Base-by-base conservation (phyloP, 306 rosid species). In the Herpetospermum pedunculosum region DNA sequence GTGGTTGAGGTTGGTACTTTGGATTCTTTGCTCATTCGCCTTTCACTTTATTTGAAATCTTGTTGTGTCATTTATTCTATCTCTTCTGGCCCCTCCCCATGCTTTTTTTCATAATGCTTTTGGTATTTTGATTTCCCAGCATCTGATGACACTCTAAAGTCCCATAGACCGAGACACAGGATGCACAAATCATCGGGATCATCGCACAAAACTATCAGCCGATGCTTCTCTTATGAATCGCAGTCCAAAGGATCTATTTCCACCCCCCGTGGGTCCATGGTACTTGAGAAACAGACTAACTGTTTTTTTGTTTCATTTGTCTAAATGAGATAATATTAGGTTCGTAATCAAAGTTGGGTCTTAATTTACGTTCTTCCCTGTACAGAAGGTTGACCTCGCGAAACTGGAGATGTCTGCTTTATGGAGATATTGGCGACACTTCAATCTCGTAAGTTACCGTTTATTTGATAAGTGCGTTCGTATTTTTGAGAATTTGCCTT, bases 371-470 rank as follows among this genome's bases (percentile, higher is more conserved):
- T 28, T n/a, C 43, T 50, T 29, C 57, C 77, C 72, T 80, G 38
- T 77, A 50, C 84, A 94, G 99, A 94, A 85, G 80, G 90, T 94
- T 68, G 95, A 94, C 82, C 86, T 94, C 53, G 77, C 92, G 77
- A 94, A 94, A 79, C 87, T 94, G 88, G 97, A 91, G 83, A 84
- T 94, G 97, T 87, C 97, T 84, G 99, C 99, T 13, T 60, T 94
- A 73, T 89, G 92, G 99, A 91, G 97, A 88, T 94, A 94, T 82
- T 88, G 96, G 96, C 94, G 91, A 59, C 99, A 94, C 86, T 94
- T 89, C 77, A 94, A 94, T 84, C 99, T 94, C 15, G 99, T 94
- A 82, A 77, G 84, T 85, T 13, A 37, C 37, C 2, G 2, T 52
- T n/a, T 40, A 46, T 69, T 46, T 19, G 40, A 44, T 9, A 43